Base-by-base conservation (phyloP, 192 early-diverging fungal species). In the Entomortierella chlamydospora region DNA sequence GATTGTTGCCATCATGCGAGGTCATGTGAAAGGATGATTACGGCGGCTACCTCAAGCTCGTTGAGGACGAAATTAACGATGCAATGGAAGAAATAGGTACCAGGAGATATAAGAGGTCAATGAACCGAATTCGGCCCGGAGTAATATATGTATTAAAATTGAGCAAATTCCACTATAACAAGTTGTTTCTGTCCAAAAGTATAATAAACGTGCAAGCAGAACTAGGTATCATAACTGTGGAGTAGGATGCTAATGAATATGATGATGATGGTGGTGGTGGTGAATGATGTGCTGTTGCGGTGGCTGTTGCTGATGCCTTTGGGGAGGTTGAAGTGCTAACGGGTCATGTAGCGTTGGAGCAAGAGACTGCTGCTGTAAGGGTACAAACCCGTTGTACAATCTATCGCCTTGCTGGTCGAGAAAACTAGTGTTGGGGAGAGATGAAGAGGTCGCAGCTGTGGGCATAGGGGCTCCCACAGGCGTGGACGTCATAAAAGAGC, bases 241-340 rank as follows among this genome's bases (percentile, higher is more conserved):
- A 33, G 11, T 15, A 22, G 18, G 29, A 56, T 57, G 55, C 67
- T 69, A 69, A 60, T 69, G 67, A 34, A 69, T 56, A 45, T 68
- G 65, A 11, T 56, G 52, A 22, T 69, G 67, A 34, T 69, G 67
- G 34, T 69, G 57, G 23, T 68, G 65, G 29, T 68, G 65, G 30
- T 68, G 65, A 39, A 68, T 50, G 18, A 68, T 68, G 22, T 68
- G 65, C 42, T 68, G 65, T 53, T 68, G 65, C 22, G 28, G 55
- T 33, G 54, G 54, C 42, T 22, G 42, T 34, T 69, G 67, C 33
- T 69, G 67, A 13, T 31, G 43, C 5, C 25, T 25, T 33, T 45
- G 65, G n/a, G 56, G n/a, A 58, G 22, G 42, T 15, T 57, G 54
- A 7, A 30, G 10, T 17, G 45, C 20, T 12, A 59, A 2, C 23